Conservation (phyloP, 805 yeast genomes). For the Scheffersomyces coipomensis region DNA sequence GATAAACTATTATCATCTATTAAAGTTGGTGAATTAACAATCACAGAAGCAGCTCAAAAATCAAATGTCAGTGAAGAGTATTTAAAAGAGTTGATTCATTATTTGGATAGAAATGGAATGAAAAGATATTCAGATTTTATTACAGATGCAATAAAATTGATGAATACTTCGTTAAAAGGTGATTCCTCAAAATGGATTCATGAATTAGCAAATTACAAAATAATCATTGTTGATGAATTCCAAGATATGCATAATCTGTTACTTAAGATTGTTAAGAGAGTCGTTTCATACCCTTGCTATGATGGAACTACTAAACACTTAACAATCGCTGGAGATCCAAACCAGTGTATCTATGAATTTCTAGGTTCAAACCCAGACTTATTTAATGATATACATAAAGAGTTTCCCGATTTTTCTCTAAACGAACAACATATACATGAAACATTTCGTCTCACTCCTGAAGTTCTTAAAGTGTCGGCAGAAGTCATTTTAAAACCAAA, state of each 20-base stretch:
- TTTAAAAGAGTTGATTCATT: constrained; percentile 22
- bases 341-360: constrained; percentile 70
- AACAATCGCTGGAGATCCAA: constrained; percentile 68
- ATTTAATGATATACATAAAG: constrained; percentile 20
- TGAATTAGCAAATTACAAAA: constrained; percentile 24
- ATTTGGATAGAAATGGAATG: constrained; percentile 31
- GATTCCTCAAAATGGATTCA: constrained; percentile 13
- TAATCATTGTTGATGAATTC: constrained; percentile 66
- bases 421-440: constrained; percentile 42
- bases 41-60: constrained; percentile 20
- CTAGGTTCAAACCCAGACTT: constrained; percentile 49
- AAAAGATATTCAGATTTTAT: constrained; percentile 36
- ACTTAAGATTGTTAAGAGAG: constrained; percentile 38
- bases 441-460: constrained; percentile 63
- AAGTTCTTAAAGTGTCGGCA: constrained; percentile 47
- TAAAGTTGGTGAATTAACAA: constrained; percentile 17
- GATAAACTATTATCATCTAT: constrained; percentile 22
- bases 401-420: constrained; percentile 17
- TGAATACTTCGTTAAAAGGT: constrained; percentile 22
- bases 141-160: constrained; percentile 24
- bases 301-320: constrained; percentile 43
- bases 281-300: constrained; percentile 34
- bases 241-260: constrained; percentile 64
- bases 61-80: constrained; percentile 25
- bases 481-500: constrained; percentile 13